Conservation (phyloP, 108 stramenopile genomes). For the Cyclotella kingstonii region DNA sequence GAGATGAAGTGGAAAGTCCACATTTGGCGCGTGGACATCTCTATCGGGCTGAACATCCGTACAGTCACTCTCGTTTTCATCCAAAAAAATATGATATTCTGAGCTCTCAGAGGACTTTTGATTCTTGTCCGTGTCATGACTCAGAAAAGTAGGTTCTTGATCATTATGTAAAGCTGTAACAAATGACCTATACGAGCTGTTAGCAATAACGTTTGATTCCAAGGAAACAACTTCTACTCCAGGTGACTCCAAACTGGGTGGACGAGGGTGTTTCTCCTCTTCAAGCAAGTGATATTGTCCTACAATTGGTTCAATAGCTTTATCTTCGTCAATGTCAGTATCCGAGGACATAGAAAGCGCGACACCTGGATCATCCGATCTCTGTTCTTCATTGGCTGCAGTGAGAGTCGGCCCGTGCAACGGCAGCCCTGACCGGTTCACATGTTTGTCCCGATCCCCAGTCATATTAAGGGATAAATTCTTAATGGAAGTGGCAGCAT, state of each 20-base stretch:
- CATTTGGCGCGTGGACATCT: not conserved
- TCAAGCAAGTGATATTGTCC: constrained; percentile 30
- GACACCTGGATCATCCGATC: constrained; percentile 12
- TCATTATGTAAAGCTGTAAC: not conserved
- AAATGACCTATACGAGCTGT: not conserved
- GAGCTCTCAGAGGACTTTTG: not conserved
- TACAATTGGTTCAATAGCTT: constrained; percentile 15
- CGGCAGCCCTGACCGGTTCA: not conserved
- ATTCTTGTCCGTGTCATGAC: not conserved
- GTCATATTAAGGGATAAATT: too few species aligned
- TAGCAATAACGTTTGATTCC: not conserved
- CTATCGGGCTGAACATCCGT: not conserved
- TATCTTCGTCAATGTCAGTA: constrained; percentile 16
- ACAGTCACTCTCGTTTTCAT: not conserved
- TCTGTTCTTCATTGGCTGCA: not conserved
- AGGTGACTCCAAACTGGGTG: not conserved
- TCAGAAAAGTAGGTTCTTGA: not conserved
- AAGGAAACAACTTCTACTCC: constrained; percentile 1
- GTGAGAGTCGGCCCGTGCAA: too few species aligned
- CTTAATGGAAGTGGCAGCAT: not conserved
- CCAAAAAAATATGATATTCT: constrained; percentile 14
- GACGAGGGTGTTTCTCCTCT: not conserved
- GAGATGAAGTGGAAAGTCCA: not conserved
- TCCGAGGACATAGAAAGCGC: constrained; percentile 12
- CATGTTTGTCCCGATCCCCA: not conserved